phyloP scores from a whole-genome alignment of 1,139 yeast species.

The Hanseniaspora uvarum region DNA sequence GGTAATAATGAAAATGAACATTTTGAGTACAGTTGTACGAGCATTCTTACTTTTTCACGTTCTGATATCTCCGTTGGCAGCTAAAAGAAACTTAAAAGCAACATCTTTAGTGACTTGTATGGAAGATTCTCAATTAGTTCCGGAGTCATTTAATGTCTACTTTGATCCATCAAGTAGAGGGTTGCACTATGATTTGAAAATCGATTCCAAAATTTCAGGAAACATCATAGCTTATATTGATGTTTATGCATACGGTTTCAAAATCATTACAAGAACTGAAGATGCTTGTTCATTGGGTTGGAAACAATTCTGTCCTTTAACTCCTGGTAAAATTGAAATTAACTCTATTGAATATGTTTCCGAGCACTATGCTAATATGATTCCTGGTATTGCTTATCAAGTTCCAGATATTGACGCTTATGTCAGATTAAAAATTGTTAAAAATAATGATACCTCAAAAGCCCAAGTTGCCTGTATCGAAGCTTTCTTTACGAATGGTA shows the following conservation, averaged over 20 bases:
- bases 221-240: slow-evolving; percentile 50
- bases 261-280: slow-evolving; percentile 43
- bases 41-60: slow-evolving; percentile 22
- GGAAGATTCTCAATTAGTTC: slow-evolving; percentile 55
- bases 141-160: slow-evolving; percentile 54
- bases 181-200: slow-evolving; percentile 49
- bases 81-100: slow-evolving; percentile 42
- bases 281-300: slow-evolving; percentile 49
- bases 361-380: slow-evolving; percentile 36
- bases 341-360: slow-evolving; percentile 54
- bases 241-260: slow-evolving; percentile 69
- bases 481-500: slow-evolving; percentile 59
- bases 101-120: slow-evolving; percentile 66
- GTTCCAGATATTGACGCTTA: slow-evolving; percentile 76
- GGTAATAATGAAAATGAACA: slow-evolving; percentile 1
- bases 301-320: slow-evolving; percentile 73
- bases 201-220: slow-evolving; percentile 50
- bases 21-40: neutral
- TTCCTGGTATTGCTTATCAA: slow-evolving; percentile 62
- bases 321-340: slow-evolving; percentile 59
- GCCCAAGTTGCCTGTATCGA: slow-evolving; percentile 54
- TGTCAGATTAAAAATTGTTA: slow-evolving; percentile 42
- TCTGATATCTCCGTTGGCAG: slow-evolving; percentile 17
- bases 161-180: slow-evolving; percentile 58
- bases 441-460: slow-evolving; percentile 33